These are phyloP conservation scores for Lasiodiplodia sp. DNA, from an alignment of 2,329 filamentous ascomycete genomes.

Conservation along the genomic window DNA sequence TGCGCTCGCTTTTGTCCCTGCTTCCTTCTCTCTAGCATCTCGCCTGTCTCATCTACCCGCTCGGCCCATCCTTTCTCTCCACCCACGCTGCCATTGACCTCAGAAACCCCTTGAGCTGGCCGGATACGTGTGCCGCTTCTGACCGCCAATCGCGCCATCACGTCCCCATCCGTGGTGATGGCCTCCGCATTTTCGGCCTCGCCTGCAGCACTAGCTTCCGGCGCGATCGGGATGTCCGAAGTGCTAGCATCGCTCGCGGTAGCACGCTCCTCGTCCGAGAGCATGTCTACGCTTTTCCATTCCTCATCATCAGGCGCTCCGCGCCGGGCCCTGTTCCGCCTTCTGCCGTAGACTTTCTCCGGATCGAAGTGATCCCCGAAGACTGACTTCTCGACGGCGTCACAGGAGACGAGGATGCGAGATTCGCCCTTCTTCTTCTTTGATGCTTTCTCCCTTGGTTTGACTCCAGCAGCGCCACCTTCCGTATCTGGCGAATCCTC, in stretches of 20 bases:
- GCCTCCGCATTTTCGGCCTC: slow-evolving; percentile 9
- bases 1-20: slow-evolving; percentile 59
- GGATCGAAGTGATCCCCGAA: slow-evolving; percentile 58
- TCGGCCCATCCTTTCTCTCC: slow-evolving; percentile 65
- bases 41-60: slow-evolving; percentile 59
- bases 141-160: slow-evolving; percentile 35
- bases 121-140: slow-evolving; percentile 38
- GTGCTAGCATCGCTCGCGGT: slow-evolving; percentile 24
- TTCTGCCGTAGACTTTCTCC: slow-evolving; percentile 53
- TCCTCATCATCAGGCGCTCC: slow-evolving; percentile 49
- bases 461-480: slow-evolving; percentile 19
- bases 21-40: slow-evolving; percentile 58
- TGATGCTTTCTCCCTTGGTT: slow-evolving; percentile 30
- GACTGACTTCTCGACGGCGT: slow-evolving; percentile 58
- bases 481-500: background rate
- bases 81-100: slow-evolving; percentile 64
- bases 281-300: slow-evolving; percentile 56
- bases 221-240: background rate
- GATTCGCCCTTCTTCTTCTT: slow-evolving; percentile 58
- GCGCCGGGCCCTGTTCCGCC: slow-evolving; percentile 55
- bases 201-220: background rate
- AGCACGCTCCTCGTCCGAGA: slow-evolving; percentile 38
- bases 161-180: background rate
- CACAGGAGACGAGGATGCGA: slow-evolving; percentile 58
- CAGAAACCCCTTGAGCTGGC: slow-evolving; percentile 53